A percentile compares a stretch with the other conserved stretches of the same genome.
Evolutionary conservation across 805 yeast species (phyloP).

Genomic region (Cyberlindnera mrakii): DNA sequence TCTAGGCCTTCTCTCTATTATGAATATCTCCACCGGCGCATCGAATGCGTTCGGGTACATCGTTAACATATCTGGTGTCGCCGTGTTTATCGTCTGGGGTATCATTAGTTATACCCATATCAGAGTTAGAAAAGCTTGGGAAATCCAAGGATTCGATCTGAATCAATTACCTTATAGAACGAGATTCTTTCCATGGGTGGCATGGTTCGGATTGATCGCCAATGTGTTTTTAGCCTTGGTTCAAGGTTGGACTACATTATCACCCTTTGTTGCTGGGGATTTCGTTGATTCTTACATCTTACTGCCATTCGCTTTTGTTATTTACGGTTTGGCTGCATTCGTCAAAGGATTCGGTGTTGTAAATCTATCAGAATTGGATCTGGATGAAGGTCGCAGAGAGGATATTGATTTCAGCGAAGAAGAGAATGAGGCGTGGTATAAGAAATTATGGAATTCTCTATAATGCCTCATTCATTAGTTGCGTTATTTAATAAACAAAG

Average conservation of each 20-base stretch:
- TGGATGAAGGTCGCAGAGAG: slow-evolving; percentile 43
- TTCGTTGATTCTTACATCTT: slow-evolving; percentile 60
- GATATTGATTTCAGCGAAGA: slow-evolving; percentile 23
- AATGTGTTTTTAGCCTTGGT: slow-evolving; percentile 37
- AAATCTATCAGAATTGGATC: slow-evolving; percentile 37
- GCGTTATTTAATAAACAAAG: slow-evolving; percentile 3
- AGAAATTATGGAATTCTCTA: slow-evolving; percentile 6
- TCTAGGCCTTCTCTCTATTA: slow-evolving; percentile 58
- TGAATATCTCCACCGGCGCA: slow-evolving; percentile 51
- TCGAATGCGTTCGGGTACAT: slow-evolving; percentile 62
- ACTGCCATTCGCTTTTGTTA: slow-evolving; percentile 48
- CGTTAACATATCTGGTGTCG: slow-evolving; percentile 65
- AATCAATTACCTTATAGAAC: slow-evolving; percentile 69
- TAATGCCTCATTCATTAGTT: not conserved
- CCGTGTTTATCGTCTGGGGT: slow-evolving; percentile 72
- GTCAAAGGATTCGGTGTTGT: slow-evolving; percentile 36
- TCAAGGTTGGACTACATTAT: slow-evolving; percentile 46
- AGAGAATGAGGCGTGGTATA: slow-evolving; percentile 11
- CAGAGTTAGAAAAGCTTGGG: slow-evolving; percentile 62
- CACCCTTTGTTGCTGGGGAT: slow-evolving; percentile 41
- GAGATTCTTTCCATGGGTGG: slow-evolving; percentile 39
- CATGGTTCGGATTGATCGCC: slow-evolving; percentile 33
- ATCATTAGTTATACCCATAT: slow-evolving; percentile 58
- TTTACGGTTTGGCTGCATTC: slow-evolving; percentile 34
- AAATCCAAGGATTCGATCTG: slow-evolving; percentile 56